These are phyloP conservation scores for Viola odorata DNA, from an alignment of 345 rosid species.

Conservation along the genomic window DNA sequence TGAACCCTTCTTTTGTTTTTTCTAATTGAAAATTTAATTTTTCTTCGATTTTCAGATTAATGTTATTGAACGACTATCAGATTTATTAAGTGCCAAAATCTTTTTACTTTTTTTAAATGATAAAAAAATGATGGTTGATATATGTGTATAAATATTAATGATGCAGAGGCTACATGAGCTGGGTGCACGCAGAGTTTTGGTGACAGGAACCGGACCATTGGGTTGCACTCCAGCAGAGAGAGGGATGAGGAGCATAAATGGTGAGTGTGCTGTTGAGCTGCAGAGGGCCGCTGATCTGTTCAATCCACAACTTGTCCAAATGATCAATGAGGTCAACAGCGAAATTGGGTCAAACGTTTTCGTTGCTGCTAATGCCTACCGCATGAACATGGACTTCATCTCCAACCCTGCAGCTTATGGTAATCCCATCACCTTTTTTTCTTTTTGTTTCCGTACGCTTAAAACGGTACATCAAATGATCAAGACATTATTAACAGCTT, in stretches of 20 bases:
- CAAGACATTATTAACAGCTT: too few relatives aligned
- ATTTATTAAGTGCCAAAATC: background rate
- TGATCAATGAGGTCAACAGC: constrained; percentile 46
- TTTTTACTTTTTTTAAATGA: background rate
- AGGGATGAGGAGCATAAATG: constrained; percentile 48
- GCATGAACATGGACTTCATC: constrained; percentile 55
- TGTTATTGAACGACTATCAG: too few relatives aligned
- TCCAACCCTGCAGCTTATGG: constrained; percentile 56
- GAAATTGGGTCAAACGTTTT: constrained; percentile 52
- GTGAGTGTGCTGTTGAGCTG: constrained; percentile 50
- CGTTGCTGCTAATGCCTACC: constrained; percentile 44
- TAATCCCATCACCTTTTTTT: constrained; percentile 19
- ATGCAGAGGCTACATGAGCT: constrained; percentile 48
- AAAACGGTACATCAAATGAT: too few relatives aligned
- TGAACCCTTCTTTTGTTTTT: background rate
- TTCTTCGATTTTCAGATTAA: too few relatives aligned
- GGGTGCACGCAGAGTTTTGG: constrained; percentile 78
- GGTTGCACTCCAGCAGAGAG: constrained; percentile 79
- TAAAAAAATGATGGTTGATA: background rate
- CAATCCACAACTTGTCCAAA: constrained; percentile 53
- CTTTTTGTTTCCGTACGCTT: too few relatives aligned
- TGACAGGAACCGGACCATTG: constrained; percentile 81
- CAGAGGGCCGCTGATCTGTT: constrained; percentile 54
- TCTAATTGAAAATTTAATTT: too few relatives aligned
- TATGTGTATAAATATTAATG: background rate